phyloP scores from a whole-genome alignment of 2,329 filamentous ascomycete species.

The Ceratocystis eucalypticola region DNA sequence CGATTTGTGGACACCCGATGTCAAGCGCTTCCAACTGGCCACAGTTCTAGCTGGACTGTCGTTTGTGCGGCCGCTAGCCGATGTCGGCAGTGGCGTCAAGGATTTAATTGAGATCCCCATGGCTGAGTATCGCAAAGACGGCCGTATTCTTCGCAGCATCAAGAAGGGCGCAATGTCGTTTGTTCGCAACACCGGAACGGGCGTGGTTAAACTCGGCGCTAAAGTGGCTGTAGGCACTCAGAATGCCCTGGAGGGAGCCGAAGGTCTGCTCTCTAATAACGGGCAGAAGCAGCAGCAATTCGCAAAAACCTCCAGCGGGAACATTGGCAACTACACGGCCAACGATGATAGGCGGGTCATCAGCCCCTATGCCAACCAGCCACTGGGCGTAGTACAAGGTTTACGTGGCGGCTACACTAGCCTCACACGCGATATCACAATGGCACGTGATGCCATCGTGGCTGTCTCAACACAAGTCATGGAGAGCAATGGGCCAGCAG shows the following conservation, averaged over 20 bases:
- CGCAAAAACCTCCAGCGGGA: conserved; percentile 24
- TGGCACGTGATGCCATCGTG: conserved; percentile 82
- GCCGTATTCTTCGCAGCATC: conserved; percentile 78
- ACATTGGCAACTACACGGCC: conserved; percentile 21
- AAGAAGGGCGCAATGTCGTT: conserved; percentile 84
- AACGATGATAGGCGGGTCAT: conserved; percentile 63
- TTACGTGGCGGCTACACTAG: conserved; percentile 70
- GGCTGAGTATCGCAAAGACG: conserved; percentile 86
- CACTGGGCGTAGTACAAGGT: conserved; percentile 75
- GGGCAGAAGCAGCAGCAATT: conserved; percentile 31
- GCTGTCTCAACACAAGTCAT: conserved; percentile 85
- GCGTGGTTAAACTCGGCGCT: conserved; percentile 85
- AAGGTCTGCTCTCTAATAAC: conserved; percentile 49
- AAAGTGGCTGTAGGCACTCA: conserved; percentile 93
- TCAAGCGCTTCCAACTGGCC: conserved; percentile 77
- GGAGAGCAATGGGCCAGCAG: conserved; percentile 69
- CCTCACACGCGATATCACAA: conserved; percentile 71
- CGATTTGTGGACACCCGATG: conserved; percentile 91
- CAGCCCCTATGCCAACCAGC: conserved; percentile 87
- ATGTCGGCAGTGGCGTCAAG: conserved; percentile 74
- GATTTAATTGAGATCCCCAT: conserved; percentile 84
- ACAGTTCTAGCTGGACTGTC: conserved; percentile 79
- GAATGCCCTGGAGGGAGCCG: conserved; percentile 77
- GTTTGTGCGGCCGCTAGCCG: conserved; percentile 78
- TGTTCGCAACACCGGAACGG: conserved; percentile 82